Evolutionary conservation across 1,284 basidiomycete species (phyloP).

Genomic region (Quambalaria eucalypti): DNA sequence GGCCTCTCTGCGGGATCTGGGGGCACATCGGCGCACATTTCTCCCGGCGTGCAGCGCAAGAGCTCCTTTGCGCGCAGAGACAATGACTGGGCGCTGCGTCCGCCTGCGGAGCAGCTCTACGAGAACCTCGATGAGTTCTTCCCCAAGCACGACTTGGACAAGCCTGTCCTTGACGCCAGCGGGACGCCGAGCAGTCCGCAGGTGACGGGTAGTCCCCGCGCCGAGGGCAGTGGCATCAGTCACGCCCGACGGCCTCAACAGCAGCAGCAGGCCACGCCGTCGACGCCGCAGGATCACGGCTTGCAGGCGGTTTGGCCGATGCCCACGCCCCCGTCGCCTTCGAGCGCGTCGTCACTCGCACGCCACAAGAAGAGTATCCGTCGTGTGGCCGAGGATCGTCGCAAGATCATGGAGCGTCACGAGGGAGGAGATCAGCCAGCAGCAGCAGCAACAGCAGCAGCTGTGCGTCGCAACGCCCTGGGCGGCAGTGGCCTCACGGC

Average conservation of each 20-base stretch:
- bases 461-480: not conserved
- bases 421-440: conserved; percentile 4
- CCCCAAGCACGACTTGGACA: conserved; percentile 89
- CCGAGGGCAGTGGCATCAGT: not conserved
- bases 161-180: conserved; percentile 78
- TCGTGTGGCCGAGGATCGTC: conserved; percentile 64
- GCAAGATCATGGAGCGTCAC: conserved; percentile 40
- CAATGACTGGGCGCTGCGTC: conserved; percentile 59
- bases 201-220: not conserved
- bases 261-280: not conserved
- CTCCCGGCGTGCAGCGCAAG: conserved; percentile 15
- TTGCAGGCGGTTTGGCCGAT: no score
- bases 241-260: no score
- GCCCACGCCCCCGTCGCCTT: conserved; percentile 9
- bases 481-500: not conserved
- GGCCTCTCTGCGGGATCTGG: not conserved
- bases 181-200: conserved; percentile 59
- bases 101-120: conserved; percentile 84
- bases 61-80: conserved; percentile 33
- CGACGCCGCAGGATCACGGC: not conserved
- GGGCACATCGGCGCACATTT: not conserved
- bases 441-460: not conserved
- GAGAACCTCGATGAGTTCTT: conserved; percentile 90
- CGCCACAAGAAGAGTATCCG: conserved; percentile 77
- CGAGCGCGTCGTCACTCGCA: conserved; percentile 5